Conservation (phyloP, 208 protist genomes). For the Borovskyia barvae region DNA sequence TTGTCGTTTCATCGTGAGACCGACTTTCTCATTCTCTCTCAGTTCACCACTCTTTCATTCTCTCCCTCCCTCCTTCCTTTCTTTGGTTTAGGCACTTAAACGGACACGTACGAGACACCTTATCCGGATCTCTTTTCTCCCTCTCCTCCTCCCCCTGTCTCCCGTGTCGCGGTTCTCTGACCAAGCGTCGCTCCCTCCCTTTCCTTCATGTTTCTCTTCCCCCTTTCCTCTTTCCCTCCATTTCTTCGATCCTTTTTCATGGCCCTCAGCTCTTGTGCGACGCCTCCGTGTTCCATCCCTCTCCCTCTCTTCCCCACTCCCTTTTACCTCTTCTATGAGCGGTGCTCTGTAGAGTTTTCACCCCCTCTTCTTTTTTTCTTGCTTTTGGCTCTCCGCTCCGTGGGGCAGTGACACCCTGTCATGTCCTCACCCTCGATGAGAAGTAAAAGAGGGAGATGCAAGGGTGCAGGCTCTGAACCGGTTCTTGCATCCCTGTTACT, state of each 20-base stretch:
- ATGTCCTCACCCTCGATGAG: too few species aligned
- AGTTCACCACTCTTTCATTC: background rate
- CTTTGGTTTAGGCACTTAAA: background rate
- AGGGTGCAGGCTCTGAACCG: too few species aligned
- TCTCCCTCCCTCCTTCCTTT: background rate
- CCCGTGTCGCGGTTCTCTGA: background rate
- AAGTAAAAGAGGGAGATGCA: too few species aligned
- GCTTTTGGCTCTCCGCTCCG: background rate
- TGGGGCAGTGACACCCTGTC: too few species aligned
- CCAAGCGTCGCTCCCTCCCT: background rate
- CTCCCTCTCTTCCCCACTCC: background rate
- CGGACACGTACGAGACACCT: too few species aligned
- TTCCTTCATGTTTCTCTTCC: conserved; percentile 2
- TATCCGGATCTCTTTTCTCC: background rate
- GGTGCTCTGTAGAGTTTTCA: background rate
- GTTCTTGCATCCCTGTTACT: background rate
- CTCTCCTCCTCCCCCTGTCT: background rate
- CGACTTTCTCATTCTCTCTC: background rate
- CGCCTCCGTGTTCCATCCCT: background rate
- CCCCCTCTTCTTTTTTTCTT: background rate
- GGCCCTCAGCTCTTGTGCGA: background rate
- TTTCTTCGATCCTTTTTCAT: background rate
- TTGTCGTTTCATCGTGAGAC: background rate
- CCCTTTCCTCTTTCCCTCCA: conserved; percentile 1
- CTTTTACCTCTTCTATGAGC: background rate